Percentiles rank a stretch among this genome's conserved stretches.
Conservation (phyloP, 306 rosid species). For the Glycine latifolia region DNA sequence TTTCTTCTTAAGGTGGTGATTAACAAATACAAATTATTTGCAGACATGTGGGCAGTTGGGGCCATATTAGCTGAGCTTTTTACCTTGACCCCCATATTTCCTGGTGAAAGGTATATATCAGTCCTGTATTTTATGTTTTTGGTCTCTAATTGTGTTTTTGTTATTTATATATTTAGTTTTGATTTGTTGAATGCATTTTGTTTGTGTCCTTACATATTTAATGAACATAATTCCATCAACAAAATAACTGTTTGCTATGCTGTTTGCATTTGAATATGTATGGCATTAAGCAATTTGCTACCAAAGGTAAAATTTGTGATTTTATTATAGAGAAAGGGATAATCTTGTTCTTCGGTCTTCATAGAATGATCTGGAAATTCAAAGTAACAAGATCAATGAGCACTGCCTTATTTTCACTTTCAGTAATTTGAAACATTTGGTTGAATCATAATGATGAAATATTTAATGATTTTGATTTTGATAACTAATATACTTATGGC, state of each 20-base stretch:
- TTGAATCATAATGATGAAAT: conserved; percentile 23
- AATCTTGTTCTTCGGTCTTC: conserved; percentile 14
- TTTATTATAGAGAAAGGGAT: background rate
- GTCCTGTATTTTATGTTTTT: conserved; percentile 30
- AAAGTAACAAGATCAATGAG: conserved; percentile 7
- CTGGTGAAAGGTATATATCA: conserved; percentile 80
- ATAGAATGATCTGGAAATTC: conserved; percentile 24
- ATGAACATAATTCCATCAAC: conserved; percentile 11
- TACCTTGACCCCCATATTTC: conserved; percentile 80
- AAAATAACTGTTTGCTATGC: background rate
- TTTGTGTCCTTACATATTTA: conserved; percentile 14
- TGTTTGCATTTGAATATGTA: conserved; percentile 18
- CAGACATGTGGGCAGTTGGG: conserved; percentile 97
- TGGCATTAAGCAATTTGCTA: background rate
- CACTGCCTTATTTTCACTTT: conserved; percentile 16
- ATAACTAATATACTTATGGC: background rate
- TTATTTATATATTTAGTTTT: too few relatives aligned
- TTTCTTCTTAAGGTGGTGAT: conserved; percentile 47
- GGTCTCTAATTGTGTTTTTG: conserved; percentile 7
- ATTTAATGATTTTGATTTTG: conserved; percentile 10
- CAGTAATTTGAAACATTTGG: conserved; percentile 26
- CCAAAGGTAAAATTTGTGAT: background rate
- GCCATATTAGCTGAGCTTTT: conserved; percentile 89
- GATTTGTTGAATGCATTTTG: background rate
- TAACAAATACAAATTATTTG: conserved; percentile 44